Percentiles rank a stretch among this genome's conserved stretches.
These are phyloP conservation scores for Breviolum minutum DNA, from an alignment of 73 alveolate genomes.

Conservation along the genomic window DNA sequence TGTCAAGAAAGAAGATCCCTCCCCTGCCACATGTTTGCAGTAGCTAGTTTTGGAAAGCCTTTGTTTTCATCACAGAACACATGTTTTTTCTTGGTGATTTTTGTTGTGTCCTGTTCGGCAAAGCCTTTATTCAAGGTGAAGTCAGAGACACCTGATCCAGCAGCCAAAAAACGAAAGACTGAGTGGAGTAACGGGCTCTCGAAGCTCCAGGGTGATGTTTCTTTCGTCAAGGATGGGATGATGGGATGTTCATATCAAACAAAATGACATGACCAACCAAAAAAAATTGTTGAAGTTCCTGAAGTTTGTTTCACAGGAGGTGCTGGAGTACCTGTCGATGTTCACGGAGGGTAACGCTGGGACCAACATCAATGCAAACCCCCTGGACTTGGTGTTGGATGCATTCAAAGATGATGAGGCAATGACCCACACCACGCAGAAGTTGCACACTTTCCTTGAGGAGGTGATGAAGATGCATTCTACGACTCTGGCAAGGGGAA, in stretches of 20 bases:
- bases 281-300: no score
- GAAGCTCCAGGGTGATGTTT: background rate
- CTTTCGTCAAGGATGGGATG: background rate
- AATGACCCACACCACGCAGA: background rate
- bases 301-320: background rate
- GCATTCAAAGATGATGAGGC: background rate
- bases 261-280: no score
- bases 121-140: background rate
- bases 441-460: background rate
- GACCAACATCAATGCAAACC: background rate
- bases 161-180: background rate
- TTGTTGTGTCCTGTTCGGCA: no score
- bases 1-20: background rate
- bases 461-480: slow-evolving; percentile 1
- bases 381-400: background rate
- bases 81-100: no score
- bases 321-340: slow-evolving; percentile 13
- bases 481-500: background rate
- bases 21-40: background rate
- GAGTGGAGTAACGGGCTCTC: background rate
- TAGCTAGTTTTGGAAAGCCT: background rate
- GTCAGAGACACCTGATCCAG: background rate
- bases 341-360: background rate
- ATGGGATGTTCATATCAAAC: no score
- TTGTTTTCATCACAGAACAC: no score